Conservation (phyloP, 345 rosid species). For the Psidium friedrichsthalianum region DNA sequence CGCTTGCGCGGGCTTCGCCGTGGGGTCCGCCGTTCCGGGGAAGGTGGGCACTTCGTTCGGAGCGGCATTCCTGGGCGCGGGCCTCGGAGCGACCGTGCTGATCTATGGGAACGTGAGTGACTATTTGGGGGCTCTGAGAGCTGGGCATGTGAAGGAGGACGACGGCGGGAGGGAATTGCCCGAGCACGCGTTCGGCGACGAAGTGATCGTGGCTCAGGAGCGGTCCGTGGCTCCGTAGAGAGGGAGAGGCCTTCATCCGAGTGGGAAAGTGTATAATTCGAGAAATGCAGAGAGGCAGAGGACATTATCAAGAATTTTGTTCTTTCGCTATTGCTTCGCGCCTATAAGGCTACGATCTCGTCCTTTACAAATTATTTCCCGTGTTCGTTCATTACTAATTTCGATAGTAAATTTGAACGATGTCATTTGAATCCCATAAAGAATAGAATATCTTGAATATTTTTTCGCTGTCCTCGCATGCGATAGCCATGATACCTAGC, state of each 20-base stretch:
- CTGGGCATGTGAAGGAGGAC: constrained; percentile 4
- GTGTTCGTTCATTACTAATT: rapidly evolving
- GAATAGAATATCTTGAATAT: background rate
- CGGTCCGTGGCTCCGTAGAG: background rate
- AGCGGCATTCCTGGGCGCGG: background rate
- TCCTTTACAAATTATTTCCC: too few relatives aligned
- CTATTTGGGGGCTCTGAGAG: background rate
- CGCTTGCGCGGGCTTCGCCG: constrained; percentile 1
- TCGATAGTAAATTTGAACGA: background rate
- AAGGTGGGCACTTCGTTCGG: background rate
- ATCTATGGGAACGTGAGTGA: constrained; percentile 10
- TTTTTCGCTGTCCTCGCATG: too few relatives aligned
- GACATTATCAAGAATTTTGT: background rate
- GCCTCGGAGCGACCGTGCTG: background rate
- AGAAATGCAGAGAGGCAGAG: background rate
- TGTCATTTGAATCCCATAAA: background rate
- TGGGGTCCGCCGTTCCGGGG: background rate
- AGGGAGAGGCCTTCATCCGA: background rate
- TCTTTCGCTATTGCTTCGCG: too few relatives aligned
- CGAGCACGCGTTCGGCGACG: background rate
- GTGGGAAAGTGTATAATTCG: background rate
- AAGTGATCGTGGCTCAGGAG: background rate
- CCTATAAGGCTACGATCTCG: too few relatives aligned
- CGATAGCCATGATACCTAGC: too few relatives aligned
- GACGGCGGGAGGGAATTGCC: background rate